Evolutionary conservation across 1,139 yeast species (phyloP), one percentile per base, ranked within the genome.

Genomic region (Arxiozyma telluris): DNA sequence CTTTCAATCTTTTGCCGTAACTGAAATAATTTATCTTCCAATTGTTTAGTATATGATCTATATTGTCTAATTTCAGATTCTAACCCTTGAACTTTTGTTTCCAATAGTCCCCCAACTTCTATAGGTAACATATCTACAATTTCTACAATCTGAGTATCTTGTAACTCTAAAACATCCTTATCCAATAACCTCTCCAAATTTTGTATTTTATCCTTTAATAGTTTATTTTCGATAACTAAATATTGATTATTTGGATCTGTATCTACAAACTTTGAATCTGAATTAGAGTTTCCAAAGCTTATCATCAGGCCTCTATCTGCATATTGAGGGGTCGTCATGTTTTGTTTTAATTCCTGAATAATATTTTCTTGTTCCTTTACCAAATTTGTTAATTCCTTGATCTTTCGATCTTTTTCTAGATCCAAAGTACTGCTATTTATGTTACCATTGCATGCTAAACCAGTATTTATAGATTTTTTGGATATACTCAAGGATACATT

Each of bases 401-500:
- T 76, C 23, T 77, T 62, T 53, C 69, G 71, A 51, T 73, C 73
- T 21, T 79, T 73, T 27, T 79, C 85, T 11, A 20, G 18, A 1
- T 56, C 57, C 1, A 59, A 56, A 7, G 50, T 47, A 43, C 50
- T 50, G 17, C 39, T 42, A 50, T 41, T 25, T n/a, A 34, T 30
- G 50, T 39, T 34, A 34, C 39, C 39, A 44, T 34, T 34, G 22
- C 39, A 25, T n/a, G 47, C 47, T 20, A 45, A 30, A 5, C 47
- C 47, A 12, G 41, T 30, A 30, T 45, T 45, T 30, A 45, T 53
- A 18, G 57, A 52, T 41, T 78, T 82, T 56, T 80, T 80, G 56
- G 79, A 79, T 8, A 88, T 96, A 54, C 76, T 78, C 59, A 90
- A 78, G 12, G 82, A 77, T 52, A 90, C 83, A 67, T 90, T 90